phyloP scores from a whole-genome alignment of 2,329 filamentous ascomycete species.

The Pseudogymnoascus sp. region DNA sequence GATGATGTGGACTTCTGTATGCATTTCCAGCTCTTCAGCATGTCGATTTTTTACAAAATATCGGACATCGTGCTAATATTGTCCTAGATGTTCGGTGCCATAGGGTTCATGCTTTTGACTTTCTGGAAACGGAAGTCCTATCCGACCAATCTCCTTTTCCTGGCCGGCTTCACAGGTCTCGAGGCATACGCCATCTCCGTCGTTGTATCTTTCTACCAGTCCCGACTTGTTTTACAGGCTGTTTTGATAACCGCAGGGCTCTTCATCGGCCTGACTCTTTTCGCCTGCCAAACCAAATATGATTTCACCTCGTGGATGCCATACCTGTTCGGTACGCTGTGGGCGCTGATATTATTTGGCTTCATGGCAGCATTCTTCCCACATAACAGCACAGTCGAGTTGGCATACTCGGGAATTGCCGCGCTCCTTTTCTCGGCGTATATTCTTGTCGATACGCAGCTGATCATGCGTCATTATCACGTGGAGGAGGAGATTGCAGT shows the following conservation, averaged over 20 bases:
- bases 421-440: slow-evolving; percentile 91
- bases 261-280: slow-evolving; percentile 72
- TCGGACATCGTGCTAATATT: slow-evolving; percentile 14
- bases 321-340: slow-evolving; percentile 84
- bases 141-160: slow-evolving; percentile 89
- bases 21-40: slow-evolving; percentile 23
- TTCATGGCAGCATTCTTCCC: slow-evolving; percentile 91
- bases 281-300: slow-evolving; percentile 96
- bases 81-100: slow-evolving; percentile 63
- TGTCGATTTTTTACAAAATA: neutral
- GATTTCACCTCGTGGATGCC: slow-evolving; percentile 98
- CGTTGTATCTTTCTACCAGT: slow-evolving; percentile 84
- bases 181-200: slow-evolving; percentile 94
- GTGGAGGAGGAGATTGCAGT: slow-evolving; percentile 92
- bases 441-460: slow-evolving; percentile 92
- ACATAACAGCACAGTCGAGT: slow-evolving; percentile 70
- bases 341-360: slow-evolving; percentile 85
- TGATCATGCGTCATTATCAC: slow-evolving; percentile 92
- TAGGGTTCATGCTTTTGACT: slow-evolving; percentile 78
- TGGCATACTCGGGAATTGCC: slow-evolving; percentile 73
- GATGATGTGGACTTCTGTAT: slow-evolving; percentile 76
- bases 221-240: slow-evolving; percentile 78
- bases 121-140: slow-evolving; percentile 96
- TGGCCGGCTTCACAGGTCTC: slow-evolving; percentile 79
- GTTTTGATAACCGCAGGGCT: slow-evolving; percentile 80